Evolutionary conservation across 345 rosid species (phyloP), one percentile per base, ranked within the genome.

Genomic region (Lepidium aucheri): DNA sequence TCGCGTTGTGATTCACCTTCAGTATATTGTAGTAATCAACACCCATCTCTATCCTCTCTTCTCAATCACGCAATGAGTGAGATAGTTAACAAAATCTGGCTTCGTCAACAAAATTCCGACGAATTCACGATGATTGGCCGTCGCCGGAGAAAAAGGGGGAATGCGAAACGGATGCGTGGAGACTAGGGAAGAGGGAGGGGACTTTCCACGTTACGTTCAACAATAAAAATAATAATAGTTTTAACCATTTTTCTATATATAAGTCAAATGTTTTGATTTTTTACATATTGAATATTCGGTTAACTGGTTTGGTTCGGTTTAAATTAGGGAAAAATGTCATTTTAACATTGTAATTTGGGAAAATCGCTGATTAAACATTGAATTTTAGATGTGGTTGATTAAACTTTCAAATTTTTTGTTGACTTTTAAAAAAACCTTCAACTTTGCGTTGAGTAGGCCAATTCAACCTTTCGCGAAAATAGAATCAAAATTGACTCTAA

Each of bases 1-100:
- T 86, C 13, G 98, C 98, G 61, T 86, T 81, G 61, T 96, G 81
- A 53, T 93, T 93, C 63, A 93, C 96, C 73, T 90, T 90, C 5
- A 93, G 84, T 45, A 88, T 87, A 70, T 93, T 93, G 81, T 93
- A 90, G 79, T 93, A 93, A 81, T 93, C 98, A 4, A 84, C 80
- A 9, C 98, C 97, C 98, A 93, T 93, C 8, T 42, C 42, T 11
- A 39, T 39, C 26, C 26, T 56, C 53, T 43, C 35, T 67, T 67
- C 62, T 55, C 41, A 7, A 49, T 12, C 39, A 46, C 52, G 8
- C 36, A 35, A n/a, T 38, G 51, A 38, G 4, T 16, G 30, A 32
- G n/a, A 2, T 7, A 32, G 4, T 18, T 49, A n/a, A 41, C 17
- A 28, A 51, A 60, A 52, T 61, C 39, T 42, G 4, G 34, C 13